Evolutionary conservation across 2,329 filamentous ascomycete genomes (phyloP), one percentile per base, ranked within the genome.

Genomic region (Anthostomella pinea): DNA sequence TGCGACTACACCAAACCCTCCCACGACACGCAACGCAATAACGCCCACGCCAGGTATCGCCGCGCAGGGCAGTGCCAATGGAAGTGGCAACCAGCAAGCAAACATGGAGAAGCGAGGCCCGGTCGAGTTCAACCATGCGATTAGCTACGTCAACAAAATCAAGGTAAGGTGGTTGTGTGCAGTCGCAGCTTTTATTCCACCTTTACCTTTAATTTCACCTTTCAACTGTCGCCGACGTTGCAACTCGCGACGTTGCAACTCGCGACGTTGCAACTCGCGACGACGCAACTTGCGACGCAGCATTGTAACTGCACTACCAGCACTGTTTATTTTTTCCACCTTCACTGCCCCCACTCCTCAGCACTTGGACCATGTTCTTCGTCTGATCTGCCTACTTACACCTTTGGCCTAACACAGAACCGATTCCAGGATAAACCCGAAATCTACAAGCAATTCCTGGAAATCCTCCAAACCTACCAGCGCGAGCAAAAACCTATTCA

Each of bases 121-220:
- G 1, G 93, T 98, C 13, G 93, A 98, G 59, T 98, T 98, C 64
- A 98, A 98, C 60, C 93, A 98, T 66, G 93, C 93, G 1, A 98
- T 98, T 47, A 97, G 90, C 62, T 98, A 98, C 57, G 93, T 98
- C 36, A 98, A 98, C 61, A 98, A 98, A 68, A 98, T 98, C 56
- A 98, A 98, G 83, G 90, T 93, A 68, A 62, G 76, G 41, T 23
- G 17, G n/a, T n/a, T n/a, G n/a, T n/a, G n/a, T n/a, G n/a, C n/a
- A n/a, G n/a, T n/a, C n/a, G n/a, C n/a, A n/a, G n/a, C n/a, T n/a
- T n/a, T n/a, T 26, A 24, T 27, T n/a, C 15, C 15, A 16, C 33
- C n/a, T n/a, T n/a, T n/a, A n/a, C n/a, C n/a, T n/a, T n/a, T n/a
- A n/a, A n/a, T n/a, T n/a, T n/a, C n/a, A n/a, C n/a, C n/a, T n/a